Conservation (phyloP, 306 rosid genomes). For the Lathyrus oleraceus region DNA sequence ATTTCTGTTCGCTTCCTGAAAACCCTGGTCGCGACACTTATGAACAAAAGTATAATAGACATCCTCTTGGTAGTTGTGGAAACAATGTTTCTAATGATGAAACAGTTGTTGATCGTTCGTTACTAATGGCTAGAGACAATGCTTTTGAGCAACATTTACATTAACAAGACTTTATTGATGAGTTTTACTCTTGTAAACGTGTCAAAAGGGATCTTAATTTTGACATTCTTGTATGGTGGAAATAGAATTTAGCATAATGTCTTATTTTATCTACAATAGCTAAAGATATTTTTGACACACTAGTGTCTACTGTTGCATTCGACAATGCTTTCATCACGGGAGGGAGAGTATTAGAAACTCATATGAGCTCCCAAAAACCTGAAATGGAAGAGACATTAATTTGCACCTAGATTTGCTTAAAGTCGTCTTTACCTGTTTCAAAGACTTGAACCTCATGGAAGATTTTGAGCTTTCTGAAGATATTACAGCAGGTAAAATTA, state of each 20-base stretch:
- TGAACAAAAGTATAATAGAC: no score
- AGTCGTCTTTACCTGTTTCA: neutral
- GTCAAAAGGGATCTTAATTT: neutral
- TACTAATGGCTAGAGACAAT: neutral
- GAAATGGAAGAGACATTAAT: neutral
- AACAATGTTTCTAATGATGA: neutral
- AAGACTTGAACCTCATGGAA: no score
- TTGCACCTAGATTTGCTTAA: neutral
- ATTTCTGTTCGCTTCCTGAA: no score
- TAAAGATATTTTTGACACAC: neutral
- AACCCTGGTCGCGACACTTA: no score
- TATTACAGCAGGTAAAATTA: no score
- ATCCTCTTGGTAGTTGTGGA: no score
- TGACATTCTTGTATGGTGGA: neutral
- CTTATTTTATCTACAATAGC: neutral
- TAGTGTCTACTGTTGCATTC: neutral
- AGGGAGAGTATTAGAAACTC: neutral
- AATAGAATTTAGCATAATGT: neutral
- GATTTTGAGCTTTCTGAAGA: no score
- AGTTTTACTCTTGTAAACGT: neutral
- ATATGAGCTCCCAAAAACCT: neutral
- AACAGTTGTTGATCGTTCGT: neutral
- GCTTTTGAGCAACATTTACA: neutral
- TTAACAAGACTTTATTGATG: no score
- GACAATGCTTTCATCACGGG: neutral